Percentiles rank a stretch among this genome's conserved stretches.
Conservation (phyloP, 257 asterid genomes). For the Solanum sitiens region DNA sequence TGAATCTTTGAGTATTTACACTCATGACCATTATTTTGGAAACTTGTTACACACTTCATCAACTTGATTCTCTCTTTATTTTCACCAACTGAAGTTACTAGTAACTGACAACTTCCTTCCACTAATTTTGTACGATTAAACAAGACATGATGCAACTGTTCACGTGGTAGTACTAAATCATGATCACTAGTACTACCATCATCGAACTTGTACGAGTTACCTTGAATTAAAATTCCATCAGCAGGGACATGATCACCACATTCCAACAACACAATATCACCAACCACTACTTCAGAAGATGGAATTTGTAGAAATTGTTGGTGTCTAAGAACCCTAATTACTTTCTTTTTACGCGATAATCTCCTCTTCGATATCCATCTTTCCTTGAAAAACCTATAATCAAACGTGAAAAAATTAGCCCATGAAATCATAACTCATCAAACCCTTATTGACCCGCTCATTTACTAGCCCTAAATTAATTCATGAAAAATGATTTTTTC, state of each 20-base stretch:
- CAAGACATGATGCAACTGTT: neutral
- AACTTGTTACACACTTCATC: neutral
- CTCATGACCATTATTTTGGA: neutral
- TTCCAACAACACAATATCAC: conserved; percentile 20
- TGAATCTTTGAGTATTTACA: neutral
- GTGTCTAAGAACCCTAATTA: conserved; percentile 8
- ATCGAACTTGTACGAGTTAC: neutral
- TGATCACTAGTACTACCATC: neutral
- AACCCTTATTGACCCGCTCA: neutral
- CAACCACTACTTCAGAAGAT: conserved; percentile 26
- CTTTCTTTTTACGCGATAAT: neutral
- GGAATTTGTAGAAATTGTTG: conserved; percentile 2
- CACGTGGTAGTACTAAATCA: neutral
- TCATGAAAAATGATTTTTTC: neutral
- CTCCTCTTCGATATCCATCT: conserved; percentile 3
- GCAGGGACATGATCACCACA: conserved; percentile 29
- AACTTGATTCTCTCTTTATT: conserved; percentile 26
- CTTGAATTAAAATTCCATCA: conserved; percentile 24
- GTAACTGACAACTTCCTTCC: conserved; percentile 14
- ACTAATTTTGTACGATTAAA: conserved; percentile 12
- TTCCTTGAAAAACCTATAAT: conserved; percentile 1
- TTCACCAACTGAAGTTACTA: conserved; percentile 31
- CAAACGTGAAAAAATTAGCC: neutral
- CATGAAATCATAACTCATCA: neutral
- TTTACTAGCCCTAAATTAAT: neutral